A percentile compares a stretch with the other conserved stretches of the same genome.
phyloP scores from a whole-genome alignment of 1,284 basidiomycete genomes.

The Ustilago tritici region DNA sequence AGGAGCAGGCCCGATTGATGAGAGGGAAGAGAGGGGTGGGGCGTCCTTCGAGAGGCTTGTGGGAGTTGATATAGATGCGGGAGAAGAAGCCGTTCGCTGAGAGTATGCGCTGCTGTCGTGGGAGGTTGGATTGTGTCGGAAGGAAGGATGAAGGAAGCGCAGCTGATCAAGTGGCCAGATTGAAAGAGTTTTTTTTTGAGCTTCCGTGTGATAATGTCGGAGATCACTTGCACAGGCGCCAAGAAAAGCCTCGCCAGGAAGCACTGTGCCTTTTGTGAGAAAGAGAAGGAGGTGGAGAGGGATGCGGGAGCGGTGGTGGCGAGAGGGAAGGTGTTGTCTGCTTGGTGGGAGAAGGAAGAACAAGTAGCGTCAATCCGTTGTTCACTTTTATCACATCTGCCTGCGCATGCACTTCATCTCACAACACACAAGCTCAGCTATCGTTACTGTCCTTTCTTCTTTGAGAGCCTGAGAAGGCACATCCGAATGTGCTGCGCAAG shows the following conservation, averaged over 20 bases:
- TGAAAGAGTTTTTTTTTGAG: neutral
- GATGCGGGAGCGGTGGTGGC: too few relatives aligned
- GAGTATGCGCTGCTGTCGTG: neutral
- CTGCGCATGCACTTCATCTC: neutral
- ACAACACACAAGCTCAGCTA: neutral
- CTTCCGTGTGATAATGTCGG: neutral
- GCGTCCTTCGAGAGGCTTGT: neutral
- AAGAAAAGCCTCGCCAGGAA: neutral
- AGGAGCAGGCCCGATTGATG: neutral
- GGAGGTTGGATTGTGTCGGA: neutral
- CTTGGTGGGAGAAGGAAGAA: neutral
- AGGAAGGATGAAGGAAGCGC: neutral
- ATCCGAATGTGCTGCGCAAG: neutral
- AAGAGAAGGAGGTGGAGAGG: neutral
- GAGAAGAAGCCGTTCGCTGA: neutral
- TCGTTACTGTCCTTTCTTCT: neutral
- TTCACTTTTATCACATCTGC: neutral
- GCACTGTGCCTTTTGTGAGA: neutral
- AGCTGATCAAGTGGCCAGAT: neutral
- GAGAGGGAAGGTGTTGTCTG: neutral
- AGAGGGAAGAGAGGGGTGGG: neutral
- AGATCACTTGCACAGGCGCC: neutral
- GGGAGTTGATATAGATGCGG: neutral
- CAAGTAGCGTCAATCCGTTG: neutral
- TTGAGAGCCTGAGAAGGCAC: constrained; percentile 9